phyloP scores from a whole-genome alignment of 345 rosid species.

The Salix dunnii region DNA sequence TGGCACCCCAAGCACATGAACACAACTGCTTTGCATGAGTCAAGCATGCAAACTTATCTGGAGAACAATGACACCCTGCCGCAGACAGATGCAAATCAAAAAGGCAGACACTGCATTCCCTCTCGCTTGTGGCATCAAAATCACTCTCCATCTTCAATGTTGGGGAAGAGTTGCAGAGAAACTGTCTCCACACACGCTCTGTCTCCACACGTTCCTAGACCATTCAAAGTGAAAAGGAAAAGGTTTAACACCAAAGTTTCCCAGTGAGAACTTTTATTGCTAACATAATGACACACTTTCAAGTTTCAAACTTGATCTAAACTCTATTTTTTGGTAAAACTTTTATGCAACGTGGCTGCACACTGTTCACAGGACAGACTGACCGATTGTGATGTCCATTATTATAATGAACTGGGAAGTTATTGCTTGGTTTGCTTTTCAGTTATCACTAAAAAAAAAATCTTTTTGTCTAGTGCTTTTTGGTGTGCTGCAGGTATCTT shows the following conservation, averaged over 20 bases:
- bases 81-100: constrained; percentile 97
- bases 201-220: constrained; percentile 70
- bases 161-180: constrained; percentile 53
- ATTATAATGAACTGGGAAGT: neutral
- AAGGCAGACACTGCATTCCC: constrained; percentile 85
- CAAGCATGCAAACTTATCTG: constrained; percentile 86
- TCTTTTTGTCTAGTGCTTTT: neutral
- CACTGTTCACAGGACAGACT: neutral
- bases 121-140: constrained; percentile 84
- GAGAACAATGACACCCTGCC: constrained; percentile 89
- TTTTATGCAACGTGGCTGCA: neutral
- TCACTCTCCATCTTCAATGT: constrained; percentile 81
- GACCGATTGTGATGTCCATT: neutral
- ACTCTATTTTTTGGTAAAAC: neutral
- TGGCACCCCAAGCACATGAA: constrained; percentile 62
- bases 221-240: constrained; percentile 15
- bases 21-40: constrained; percentile 86
- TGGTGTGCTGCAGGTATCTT: neutral
- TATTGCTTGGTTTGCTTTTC: neutral
- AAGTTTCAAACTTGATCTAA: neutral
- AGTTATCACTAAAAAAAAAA: neutral
- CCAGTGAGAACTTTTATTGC: neutral
- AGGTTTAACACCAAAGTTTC: constrained; percentile 1
- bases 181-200: constrained; percentile 67
- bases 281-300: neutral